Percentiles rank a stretch among this genome's conserved stretches.
phyloP scores from a whole-genome alignment of 805 yeast species.

The Barnettozyma botsteinii region DNA sequence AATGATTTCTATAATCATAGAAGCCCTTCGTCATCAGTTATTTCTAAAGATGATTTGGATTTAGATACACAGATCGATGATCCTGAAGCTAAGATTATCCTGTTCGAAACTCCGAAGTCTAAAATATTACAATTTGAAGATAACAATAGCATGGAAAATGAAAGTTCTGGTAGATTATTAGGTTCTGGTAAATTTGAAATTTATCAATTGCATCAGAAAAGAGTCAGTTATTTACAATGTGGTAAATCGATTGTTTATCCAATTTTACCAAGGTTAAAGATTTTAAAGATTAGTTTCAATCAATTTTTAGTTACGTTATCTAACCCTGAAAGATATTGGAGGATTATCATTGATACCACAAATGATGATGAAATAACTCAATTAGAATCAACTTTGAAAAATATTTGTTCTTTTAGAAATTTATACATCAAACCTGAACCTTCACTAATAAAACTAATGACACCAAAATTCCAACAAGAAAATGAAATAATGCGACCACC shows the following conservation, averaged over 20 bases:
- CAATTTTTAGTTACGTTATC: slow-evolving; percentile 59
- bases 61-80: slow-evolving; percentile 2
- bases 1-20: background rate
- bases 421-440: slow-evolving; percentile 22
- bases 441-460: background rate
- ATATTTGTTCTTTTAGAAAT: slow-evolving; percentile 38
- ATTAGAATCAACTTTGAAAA: slow-evolving; percentile 25
- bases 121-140: slow-evolving; percentile 24
- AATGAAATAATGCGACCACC: background rate
- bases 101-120: slow-evolving; percentile 20
- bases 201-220: slow-evolving; percentile 51
- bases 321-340: slow-evolving; percentile 77
- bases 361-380: slow-evolving; percentile 14
- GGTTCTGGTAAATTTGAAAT: slow-evolving; percentile 58
- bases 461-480: background rate
- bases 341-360: slow-evolving; percentile 32
- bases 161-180: slow-evolving; percentile 39
- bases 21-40: background rate
- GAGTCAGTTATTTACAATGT: slow-evolving; percentile 57
- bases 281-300: slow-evolving; percentile 42
- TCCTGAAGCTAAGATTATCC: slow-evolving; percentile 14
- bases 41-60: background rate
- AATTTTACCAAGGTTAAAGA: slow-evolving; percentile 55
- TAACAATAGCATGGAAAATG: slow-evolving; percentile 7
- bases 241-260: slow-evolving; percentile 63